These are phyloP conservation scores for Tuber umbilicatum DNA, from an alignment of 495 filamentous ascomycete genomes.

Conservation along the genomic window DNA sequence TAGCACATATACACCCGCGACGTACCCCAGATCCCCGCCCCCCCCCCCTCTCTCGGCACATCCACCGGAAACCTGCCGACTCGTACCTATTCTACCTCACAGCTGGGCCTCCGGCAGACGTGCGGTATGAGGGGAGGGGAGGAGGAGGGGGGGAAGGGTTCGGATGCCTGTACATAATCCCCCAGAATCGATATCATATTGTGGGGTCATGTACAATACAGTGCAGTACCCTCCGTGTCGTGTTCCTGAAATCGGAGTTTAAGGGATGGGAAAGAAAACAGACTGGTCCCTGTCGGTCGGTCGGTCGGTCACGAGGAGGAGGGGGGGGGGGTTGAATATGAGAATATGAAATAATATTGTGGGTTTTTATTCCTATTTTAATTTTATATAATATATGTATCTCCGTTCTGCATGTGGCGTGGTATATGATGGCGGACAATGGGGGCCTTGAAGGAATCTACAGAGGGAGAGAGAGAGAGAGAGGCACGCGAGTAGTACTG, in stretches of 20 bases:
- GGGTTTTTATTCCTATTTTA: background rate
- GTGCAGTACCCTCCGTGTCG: background rate
- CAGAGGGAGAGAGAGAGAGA: no score
- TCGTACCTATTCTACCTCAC: no score
- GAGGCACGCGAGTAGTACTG: background rate
- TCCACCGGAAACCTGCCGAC: background rate
- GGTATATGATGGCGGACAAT: no score
- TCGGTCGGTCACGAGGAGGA: background rate
- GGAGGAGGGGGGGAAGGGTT: background rate
- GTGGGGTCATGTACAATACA: background rate
- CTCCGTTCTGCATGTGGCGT: background rate
- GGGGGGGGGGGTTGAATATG: background rate
- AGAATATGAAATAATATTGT: background rate
- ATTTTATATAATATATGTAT: no score
- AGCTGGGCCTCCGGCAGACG: no score
- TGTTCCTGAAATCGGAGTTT: background rate
- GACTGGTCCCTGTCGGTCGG: no score
- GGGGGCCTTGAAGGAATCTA: no score
- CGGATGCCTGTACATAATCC: background rate
- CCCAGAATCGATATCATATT: background rate
- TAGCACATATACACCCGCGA: no score
- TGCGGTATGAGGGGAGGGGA: no score
- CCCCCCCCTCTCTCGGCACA: background rate
- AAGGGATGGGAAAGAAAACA: background rate
- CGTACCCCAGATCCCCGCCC: no score